Evolutionary conservation across 352 stramenopile species (phyloP), one percentile per base, ranked within the genome.

Genomic region (Phytophthora sp.): DNA sequence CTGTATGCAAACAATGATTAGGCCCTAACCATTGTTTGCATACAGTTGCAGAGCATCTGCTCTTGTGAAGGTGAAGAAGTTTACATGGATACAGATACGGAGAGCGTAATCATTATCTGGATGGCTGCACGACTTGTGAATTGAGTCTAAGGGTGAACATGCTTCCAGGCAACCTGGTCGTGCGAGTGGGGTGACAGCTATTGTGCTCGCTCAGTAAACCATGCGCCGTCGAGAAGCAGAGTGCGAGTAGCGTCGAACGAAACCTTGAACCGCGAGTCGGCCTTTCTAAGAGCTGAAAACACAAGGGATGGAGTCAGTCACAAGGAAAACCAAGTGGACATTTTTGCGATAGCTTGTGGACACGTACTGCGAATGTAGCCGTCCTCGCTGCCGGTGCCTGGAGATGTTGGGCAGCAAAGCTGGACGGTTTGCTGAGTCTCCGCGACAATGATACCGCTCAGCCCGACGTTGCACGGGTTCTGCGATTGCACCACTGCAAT

Each of bases 371-470:
- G 74, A 32, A 90, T 76, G 42, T 62, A 68, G 18, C 77, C 52
- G 0, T 72, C 21, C 28, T 13, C 54, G 4, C 17, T 58, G 37
- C 31, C 31, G 24, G 51, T 24, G 9, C 12, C 45, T 7, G 50
- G 51, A 35, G 68, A 24, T 7, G 56, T 32, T 37, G 62, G 62
- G 56, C 72, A 82, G 42, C 78, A 88, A 17, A 91, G 68, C 53
- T 93, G 84, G 13, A 93, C 21, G 5, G 84, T 72, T 23, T 81
- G 70, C 21, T 74, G 65, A 20, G 78, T 89, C 50, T 93, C 84
- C 1, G 84, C 67, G n/a, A 93, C 55, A 50, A 93, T 43, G 38
- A 93, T 82, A 4, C 84, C 84, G 3, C 43, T 62, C 1, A 73
- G 32, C 1, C 82, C 81, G 13, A 93, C 50, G 28, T 82, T 76